Evolutionary conservation across 176 grass and related monocot genomes (phyloP), one percentile per base, ranked within the genome.

Genomic region (Ananas comosus): DNA sequence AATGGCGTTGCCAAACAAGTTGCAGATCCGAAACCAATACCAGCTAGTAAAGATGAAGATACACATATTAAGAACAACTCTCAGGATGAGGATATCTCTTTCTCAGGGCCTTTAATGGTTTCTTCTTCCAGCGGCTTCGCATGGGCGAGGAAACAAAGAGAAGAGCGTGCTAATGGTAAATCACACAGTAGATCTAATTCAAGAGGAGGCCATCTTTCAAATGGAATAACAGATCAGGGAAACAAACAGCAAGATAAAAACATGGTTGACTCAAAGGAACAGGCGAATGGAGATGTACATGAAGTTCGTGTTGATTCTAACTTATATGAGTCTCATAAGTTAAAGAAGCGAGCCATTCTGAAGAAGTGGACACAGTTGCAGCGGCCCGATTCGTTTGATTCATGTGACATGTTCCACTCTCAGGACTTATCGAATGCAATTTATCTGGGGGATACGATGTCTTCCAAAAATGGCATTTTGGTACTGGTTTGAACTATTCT

Each of bases 331-430:
- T 27, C 66, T 54, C 64, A 78, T 76, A 76, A 83, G 49, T 49
- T 63, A 48, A 73, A 69, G n/a, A 93, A 88, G 63, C 54, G 48
- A 53, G 78, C 78, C 22, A 84, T 83, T 74, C 82, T 93, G 54
- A 93, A 83, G 80, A 90, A 83, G 71, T 93, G 94, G 90, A 76
- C 90, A 29, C 94, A 91, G 70, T 70, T 93, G 63, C 89, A 90
- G 48, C 82, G 80, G 56, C 94, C 84, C 65, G 90, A 91, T 25
- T 99, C 94, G 65, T 88, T 92, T 51, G 87, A 99, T 58, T 83
- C 79, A 11, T 74, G 70, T 2, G 84, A 86, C 67, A 76, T 75
- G 24, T 88, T 70, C 66, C 79, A 80, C 78, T 85, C 79, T 42
- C 85, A 88, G 70, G 77, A 92, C 18, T 83, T 88, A 13, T 80